Base-by-base conservation (phyloP, 2,329 filamentous ascomycete species). In the Xylariomycetidae sp. region DNA sequence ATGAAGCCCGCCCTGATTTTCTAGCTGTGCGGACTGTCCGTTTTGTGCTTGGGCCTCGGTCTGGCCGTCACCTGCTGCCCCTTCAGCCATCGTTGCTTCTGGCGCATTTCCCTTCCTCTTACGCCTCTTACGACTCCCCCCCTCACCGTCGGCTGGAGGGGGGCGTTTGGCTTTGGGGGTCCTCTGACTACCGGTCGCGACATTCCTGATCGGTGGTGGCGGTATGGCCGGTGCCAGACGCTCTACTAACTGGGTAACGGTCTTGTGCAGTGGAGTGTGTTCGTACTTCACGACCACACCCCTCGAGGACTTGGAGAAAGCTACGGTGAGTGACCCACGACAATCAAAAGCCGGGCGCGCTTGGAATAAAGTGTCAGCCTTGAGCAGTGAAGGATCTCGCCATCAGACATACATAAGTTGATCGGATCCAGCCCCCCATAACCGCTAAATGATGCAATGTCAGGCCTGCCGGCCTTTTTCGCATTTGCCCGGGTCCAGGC, bases 261-360 rank as follows among this genome's bases (percentile, higher is more conserved):
- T 74, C 46, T 63, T 69, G 50, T 80, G 75, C n/a, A 78, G 47
- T 4, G 67, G 69, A 0, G 68, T 74, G 44, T 80, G 75, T 19
- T 71, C 65, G 45, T 78, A 77, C 37, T 70, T 70, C 34, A 78
- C 58, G 9, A 65, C 61, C 25, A 79, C 67, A 7, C 60, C 55
- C 19, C 67, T 66, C 18, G 57, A 63, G 16, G 59, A 61, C 34
- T 65, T 67, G 6, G 65, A 62, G 41, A 80, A 78, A 1, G 62
- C 51, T 27, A 80, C 62, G 3, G 55, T 62, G 13, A 78, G 51
- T 1, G 61, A 59, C 13, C 75, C 75, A 23, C 70, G 64, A 38
- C 75, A 80, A 45, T 80, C 73, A 42, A 77, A 80, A 0, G 74
- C 74, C 32, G 75, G 75, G 11, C 75, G 70, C 17, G 57, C 71